A percentile compares a stretch with the other conserved stretches of the same genome.
Evolutionary conservation across 169 alveolate genomes (phyloP).

Genomic region (Plasmodium gonderi): DNA sequence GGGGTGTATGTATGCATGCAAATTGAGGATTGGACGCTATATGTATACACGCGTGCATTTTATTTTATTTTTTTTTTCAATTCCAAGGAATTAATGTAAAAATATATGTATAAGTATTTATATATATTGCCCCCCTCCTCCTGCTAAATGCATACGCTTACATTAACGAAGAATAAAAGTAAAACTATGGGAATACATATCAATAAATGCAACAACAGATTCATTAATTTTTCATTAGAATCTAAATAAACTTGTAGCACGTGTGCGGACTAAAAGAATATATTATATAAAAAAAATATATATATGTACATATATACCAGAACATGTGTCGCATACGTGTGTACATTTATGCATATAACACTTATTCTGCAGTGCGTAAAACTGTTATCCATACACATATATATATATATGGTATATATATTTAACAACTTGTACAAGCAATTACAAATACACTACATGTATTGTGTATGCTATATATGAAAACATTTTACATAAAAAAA

Average conservation of each 20-base stretch:
- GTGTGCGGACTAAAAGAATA: conserved; percentile 58
- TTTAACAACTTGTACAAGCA: neutral
- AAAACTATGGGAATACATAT: neutral
- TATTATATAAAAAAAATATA: neutral
- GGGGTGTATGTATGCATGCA: neutral
- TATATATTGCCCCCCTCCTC: neutral
- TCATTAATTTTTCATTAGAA: conserved; percentile 9
- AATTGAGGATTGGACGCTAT: no score
- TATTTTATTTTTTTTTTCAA: neutral
- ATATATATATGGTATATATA: conserved; percentile 9
- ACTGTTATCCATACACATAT: conserved; percentile 1
- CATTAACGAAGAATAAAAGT: neutral
- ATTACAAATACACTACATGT: conserved; percentile 1
- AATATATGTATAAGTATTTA: neutral
- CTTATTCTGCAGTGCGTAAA: neutral
- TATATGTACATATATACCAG: neutral
- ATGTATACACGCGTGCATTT: neutral
- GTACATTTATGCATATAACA: neutral
- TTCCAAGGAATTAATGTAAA: conserved; percentile 13
- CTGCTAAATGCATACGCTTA: neutral
- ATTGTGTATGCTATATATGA: neutral
- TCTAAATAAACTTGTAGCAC: neutral
- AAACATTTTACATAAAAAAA: conserved; percentile 3
- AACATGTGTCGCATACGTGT: neutral
- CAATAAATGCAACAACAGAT: conserved; percentile 37